Percentiles rank a stretch among this genome's conserved stretches.
phyloP scores from a whole-genome alignment of 2,329 filamentous ascomycete species.

The Penicillium expansum region DNA sequence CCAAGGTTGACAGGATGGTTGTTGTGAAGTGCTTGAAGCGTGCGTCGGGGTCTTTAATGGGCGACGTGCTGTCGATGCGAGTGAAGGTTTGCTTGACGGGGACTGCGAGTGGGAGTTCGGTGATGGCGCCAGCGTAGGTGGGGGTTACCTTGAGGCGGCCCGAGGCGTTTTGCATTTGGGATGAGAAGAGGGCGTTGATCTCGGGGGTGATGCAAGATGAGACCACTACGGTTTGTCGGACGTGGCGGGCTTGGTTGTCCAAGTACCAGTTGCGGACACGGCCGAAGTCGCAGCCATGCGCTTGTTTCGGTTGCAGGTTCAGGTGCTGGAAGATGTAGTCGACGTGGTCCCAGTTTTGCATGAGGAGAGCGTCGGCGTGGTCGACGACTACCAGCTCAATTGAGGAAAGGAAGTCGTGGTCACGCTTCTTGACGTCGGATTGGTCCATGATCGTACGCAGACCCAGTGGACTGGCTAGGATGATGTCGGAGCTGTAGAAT shows the following conservation, averaged over 20 bases:
- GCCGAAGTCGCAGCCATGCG: conserved; percentile 90
- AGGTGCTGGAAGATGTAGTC: conserved; percentile 88
- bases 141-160: conserved; percentile 74
- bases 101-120: conserved; percentile 62
- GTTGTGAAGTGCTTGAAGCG: conserved; percentile 89
- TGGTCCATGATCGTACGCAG: conserved; percentile 87
- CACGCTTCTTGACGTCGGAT: conserved; percentile 66
- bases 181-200: conserved; percentile 73
- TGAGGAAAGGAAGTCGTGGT: conserved; percentile 89
- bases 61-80: conserved; percentile 70
- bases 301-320: conserved; percentile 83
- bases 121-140: conserved; percentile 68
- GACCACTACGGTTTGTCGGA: conserved; percentile 82
- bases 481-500: conserved; percentile 95
- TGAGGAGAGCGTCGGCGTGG: conserved; percentile 86
- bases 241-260: conserved; percentile 74
- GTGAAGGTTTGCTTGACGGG: conserved; percentile 84
- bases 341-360: conserved; percentile 98
- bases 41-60: conserved; percentile 75
- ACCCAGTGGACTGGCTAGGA: conserved; percentile 85
- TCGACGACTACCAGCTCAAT: conserved; percentile 89
- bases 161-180: conserved; percentile 73
- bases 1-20: conserved; percentile 72
- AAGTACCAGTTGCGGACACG: conserved; percentile 89
- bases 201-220: conserved; percentile 85